Percentiles rank a stretch among this genome's conserved stretches.
Conservation (phyloP, 805 yeast genomes). For the Lipomyces oligophaga region DNA sequence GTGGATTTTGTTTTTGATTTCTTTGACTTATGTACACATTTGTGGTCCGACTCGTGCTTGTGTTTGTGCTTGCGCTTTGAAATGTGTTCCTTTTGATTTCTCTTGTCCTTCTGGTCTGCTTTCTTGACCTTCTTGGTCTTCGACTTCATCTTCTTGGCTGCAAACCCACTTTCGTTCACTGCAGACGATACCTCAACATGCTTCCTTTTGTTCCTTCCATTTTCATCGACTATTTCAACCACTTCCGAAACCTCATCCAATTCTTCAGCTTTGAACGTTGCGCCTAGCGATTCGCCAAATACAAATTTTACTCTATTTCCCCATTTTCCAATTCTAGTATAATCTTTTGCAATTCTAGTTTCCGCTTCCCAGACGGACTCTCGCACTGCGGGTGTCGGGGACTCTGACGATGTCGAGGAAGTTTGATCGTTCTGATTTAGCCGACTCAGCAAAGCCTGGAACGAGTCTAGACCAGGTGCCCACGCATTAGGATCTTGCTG, state of each 20-base stretch:
- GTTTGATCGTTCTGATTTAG: constrained; percentile 60
- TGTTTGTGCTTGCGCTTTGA: not conserved
- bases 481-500: constrained; percentile 70
- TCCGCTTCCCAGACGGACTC: constrained; percentile 49
- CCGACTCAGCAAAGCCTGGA: constrained; percentile 84
- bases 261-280: constrained; percentile 49
- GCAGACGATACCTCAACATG: constrained; percentile 27
- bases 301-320: constrained; percentile 87
- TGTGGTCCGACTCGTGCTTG: too few relatives aligned
- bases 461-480: constrained; percentile 86
- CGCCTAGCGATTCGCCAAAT: constrained; percentile 73
- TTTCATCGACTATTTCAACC: constrained; percentile 29
- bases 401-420: not conserved
- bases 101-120: constrained; percentile 22
- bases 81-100: not conserved
- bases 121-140: constrained; percentile 36
- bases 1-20: too few relatives aligned
- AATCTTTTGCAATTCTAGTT: constrained; percentile 48
- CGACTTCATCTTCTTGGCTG: constrained; percentile 33
- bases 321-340: constrained; percentile 55
- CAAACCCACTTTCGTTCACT: constrained; percentile 32
- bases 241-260: constrained; percentile 15
- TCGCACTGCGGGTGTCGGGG: constrained; percentile 46
- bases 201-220: constrained; percentile 34
- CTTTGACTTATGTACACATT: not conserved